phyloP scores from a whole-genome alignment of 352 stramenopile species.

The Thalassiosira mediterranea region DNA sequence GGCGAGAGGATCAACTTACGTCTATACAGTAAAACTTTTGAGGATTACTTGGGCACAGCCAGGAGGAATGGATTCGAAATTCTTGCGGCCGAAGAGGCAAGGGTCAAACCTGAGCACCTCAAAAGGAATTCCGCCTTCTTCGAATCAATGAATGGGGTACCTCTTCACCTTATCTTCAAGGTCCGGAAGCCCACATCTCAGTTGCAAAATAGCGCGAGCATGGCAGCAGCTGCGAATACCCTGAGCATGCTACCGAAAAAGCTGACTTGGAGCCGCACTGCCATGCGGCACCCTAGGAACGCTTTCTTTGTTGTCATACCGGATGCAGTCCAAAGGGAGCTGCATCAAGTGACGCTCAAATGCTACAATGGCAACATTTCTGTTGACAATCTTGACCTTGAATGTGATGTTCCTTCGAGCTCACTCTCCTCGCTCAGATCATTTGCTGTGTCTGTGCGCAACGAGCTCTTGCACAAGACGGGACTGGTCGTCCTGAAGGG shows the following conservation, averaged over 20 bases:
- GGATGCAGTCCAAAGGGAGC: constrained; percentile 12
- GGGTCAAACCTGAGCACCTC: constrained; percentile 5
- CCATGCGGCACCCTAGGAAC: constrained; percentile 2
- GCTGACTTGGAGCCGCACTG: constrained; percentile 15
- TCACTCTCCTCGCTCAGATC: constrained; percentile 5
- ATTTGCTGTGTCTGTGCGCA: constrained; percentile 14
- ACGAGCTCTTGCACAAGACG: constrained; percentile 16
- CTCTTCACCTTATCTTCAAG: constrained; percentile 4
- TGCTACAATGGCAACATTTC: constrained; percentile 1
- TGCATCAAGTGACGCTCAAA: constrained; percentile 1
- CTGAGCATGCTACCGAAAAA: constrained; percentile 21
- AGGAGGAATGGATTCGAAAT: constrained; percentile 12
- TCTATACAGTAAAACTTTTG: constrained; percentile 17
- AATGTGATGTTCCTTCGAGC: constrained; percentile 8
- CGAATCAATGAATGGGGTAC: constrained; percentile 2
- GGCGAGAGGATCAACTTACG: background rate
- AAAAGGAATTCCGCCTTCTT: constrained; percentile 7
- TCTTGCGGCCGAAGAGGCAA: constrained; percentile 3
- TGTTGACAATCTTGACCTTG: constrained; percentile 6
- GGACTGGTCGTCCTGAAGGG: constrained; percentile 22
- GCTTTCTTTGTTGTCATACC: constrained; percentile 14
- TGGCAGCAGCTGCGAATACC: background rate
- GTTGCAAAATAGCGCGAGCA: background rate
- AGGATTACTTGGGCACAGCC: constrained; percentile 18
- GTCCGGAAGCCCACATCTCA: constrained; percentile 2